Evolutionary conservation across 1,284 basidiomycete genomes (phyloP).

Genomic region (Takashimella koratensis): DNA sequence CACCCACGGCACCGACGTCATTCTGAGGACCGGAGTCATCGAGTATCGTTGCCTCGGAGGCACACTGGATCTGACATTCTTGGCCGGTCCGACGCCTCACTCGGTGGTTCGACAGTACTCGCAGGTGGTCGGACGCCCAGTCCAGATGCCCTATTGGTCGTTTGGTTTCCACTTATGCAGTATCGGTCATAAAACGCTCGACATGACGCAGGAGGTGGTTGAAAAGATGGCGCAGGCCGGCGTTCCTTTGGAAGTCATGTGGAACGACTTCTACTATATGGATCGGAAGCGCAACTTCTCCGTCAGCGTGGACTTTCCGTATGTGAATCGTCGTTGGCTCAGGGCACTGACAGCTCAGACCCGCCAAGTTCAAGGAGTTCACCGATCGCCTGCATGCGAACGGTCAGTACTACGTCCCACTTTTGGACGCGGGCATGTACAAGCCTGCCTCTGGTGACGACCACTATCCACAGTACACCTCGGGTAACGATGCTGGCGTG

Average conservation of each 20-base stretch:
- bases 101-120: slow-evolving; percentile 12
- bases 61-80: slow-evolving; percentile 31
- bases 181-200: slow-evolving; percentile 9
- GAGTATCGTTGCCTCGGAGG: slow-evolving; percentile 31
- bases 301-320: background rate
- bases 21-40: slow-evolving; percentile 22
- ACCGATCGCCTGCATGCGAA: slow-evolving; percentile 57
- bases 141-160: slow-evolving; percentile 33
- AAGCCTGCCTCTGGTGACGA: no score
- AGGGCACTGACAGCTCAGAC: slow-evolving; percentile 63
- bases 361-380: slow-evolving; percentile 56
- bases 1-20: slow-evolving; percentile 37
- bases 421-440: slow-evolving; percentile 33
- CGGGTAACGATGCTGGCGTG: slow-evolving; percentile 57
- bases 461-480: slow-evolving; percentile 60
- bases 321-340: slow-evolving; percentile 58
- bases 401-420: slow-evolving; percentile 53
- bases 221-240: slow-evolving; percentile 9
- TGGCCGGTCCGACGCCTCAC: slow-evolving; percentile 17
- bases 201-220: slow-evolving; percentile 20
- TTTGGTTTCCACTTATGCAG: no score
- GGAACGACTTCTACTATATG: slow-evolving; percentile 59
- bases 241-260: slow-evolving; percentile 30
- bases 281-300: slow-evolving; percentile 42
- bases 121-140: slow-evolving; percentile 23